These are phyloP conservation scores for Ulvella scutata DNA, from an alignment of 139 green algal species.

Conservation along the genomic window DNA sequence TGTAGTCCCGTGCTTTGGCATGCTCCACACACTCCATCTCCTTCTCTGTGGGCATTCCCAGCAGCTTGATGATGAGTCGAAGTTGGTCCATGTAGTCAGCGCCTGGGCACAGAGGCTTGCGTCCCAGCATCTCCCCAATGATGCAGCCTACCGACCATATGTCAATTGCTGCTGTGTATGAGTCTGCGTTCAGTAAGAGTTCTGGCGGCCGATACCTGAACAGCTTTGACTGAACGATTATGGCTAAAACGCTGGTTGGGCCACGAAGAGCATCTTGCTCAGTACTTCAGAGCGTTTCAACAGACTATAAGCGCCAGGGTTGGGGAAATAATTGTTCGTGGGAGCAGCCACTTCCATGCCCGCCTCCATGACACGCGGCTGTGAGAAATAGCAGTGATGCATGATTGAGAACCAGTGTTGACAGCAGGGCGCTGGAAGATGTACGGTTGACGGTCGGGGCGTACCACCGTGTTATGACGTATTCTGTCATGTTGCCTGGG, in stretches of 20 bases:
- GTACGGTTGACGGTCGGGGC: too few relatives aligned
- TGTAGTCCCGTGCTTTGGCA: conserved; percentile 65
- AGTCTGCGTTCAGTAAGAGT: conserved; percentile 77
- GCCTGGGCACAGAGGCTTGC: conserved; percentile 72
- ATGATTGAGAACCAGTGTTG: too few relatives aligned
- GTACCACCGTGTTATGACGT: conserved; percentile 85
- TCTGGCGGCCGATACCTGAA: conserved; percentile 90
- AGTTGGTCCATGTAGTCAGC: conserved; percentile 93
- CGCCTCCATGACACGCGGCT: too few relatives aligned
- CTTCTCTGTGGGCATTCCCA: conserved; percentile 74
- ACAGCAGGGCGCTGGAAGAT: too few relatives aligned
- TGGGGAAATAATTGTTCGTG: too few relatives aligned
- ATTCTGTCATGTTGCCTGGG: conserved; percentile 86
- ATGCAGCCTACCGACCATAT: conserved; percentile 81
- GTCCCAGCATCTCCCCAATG: conserved; percentile 75
- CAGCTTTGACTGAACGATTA: too few relatives aligned
- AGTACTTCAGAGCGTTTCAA: too few relatives aligned
- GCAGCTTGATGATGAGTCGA: conserved; percentile 72
- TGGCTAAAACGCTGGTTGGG: too few relatives aligned
- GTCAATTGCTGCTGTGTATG: conserved; percentile 59
- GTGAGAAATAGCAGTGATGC: too few relatives aligned
- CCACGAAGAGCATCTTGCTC: too few relatives aligned
- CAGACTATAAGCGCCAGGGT: too few relatives aligned
- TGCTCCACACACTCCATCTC: conserved; percentile 82
- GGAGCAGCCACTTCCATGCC: too few relatives aligned